Conservation (phyloP, 129 eudicot species). For the Ambrosia artemisiifolia region DNA sequence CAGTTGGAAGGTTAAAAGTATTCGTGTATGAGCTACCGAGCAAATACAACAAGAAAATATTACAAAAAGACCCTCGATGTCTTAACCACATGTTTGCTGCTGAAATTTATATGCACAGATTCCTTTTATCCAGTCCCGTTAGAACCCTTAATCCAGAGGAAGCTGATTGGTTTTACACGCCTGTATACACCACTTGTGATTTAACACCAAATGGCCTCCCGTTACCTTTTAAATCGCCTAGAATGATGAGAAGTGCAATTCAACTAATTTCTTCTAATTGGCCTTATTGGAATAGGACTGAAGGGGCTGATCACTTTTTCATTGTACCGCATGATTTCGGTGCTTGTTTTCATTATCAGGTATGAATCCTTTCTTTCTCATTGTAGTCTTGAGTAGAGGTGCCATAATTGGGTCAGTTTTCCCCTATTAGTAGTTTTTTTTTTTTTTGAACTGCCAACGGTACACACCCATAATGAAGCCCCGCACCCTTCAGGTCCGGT, state of each 20-base stretch:
- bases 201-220: constrained; percentile 94
- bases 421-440: neutral
- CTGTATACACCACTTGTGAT: constrained; percentile 86
- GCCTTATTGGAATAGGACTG: constrained; percentile 98
- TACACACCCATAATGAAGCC: too few species aligned
- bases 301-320: constrained; percentile 96
- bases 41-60: constrained; percentile 91
- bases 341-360: constrained; percentile 93
- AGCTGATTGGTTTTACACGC: constrained; percentile 98
- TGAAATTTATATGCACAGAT: constrained; percentile 89
- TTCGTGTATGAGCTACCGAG: constrained; percentile 96
- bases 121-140: constrained; percentile 85
- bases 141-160: constrained; percentile 95
- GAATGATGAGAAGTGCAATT: constrained; percentile 97
- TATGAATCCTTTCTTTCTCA: constrained; percentile 25
- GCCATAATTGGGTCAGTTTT: neutral
- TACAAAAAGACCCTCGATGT: constrained; percentile 91
- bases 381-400: constrained; percentile 3
- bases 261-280: constrained; percentile 93
- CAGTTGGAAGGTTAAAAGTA: constrained; percentile 88
- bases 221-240: constrained; percentile 91
- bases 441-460: too few species aligned
- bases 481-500: too few species aligned
- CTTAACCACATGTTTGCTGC: constrained; percentile 98
- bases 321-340: constrained; percentile 95